Percentiles rank a stretch among this genome's conserved stretches.
These are phyloP conservation scores for Saturnispora sanitii DNA, from an alignment of 805 yeast genomes.

Conservation along the genomic window DNA sequence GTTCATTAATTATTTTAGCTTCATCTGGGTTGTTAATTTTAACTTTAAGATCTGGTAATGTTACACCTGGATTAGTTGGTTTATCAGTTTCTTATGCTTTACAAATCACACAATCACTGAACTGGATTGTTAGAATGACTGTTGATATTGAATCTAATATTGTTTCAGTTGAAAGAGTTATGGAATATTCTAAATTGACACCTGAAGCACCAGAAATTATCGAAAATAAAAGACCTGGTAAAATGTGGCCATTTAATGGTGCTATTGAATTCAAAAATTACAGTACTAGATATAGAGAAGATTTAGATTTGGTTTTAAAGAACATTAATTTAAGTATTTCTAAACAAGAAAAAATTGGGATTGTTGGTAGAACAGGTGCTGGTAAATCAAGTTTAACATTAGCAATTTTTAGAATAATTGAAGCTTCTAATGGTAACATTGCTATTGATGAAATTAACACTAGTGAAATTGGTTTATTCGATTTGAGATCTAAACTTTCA, in stretches of 20 bases:
- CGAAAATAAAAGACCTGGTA: constrained; percentile 46
- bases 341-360: constrained; percentile 80
- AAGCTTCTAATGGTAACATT: constrained; percentile 53
- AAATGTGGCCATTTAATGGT: constrained; percentile 67
- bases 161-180: constrained; percentile 66
- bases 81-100: constrained; percentile 86
- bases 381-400: constrained; percentile 83
- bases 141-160: constrained; percentile 97
- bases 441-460: constrained; percentile 64
- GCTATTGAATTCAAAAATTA: constrained; percentile 58
- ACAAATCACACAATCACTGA: constrained; percentile 85
- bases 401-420: constrained; percentile 79
- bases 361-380: constrained; percentile 96
- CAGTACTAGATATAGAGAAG: constrained; percentile 77
- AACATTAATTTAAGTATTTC: constrained; percentile 53
- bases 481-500: constrained; percentile 65
- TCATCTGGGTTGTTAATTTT: constrained; percentile 77
- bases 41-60: constrained; percentile 53
- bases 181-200: constrained; percentile 40
- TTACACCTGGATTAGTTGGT: constrained; percentile 90
- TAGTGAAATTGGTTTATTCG: constrained; percentile 59
- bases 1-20: constrained; percentile 77
- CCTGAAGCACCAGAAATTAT: constrained; percentile 70
- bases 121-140: constrained; percentile 98
- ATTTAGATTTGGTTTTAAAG: constrained; percentile 69